Evolutionary conservation across 257 asterid species (phyloP), one percentile per base, ranked within the genome.

Genomic region (Leptodermis oblonga): DNA sequence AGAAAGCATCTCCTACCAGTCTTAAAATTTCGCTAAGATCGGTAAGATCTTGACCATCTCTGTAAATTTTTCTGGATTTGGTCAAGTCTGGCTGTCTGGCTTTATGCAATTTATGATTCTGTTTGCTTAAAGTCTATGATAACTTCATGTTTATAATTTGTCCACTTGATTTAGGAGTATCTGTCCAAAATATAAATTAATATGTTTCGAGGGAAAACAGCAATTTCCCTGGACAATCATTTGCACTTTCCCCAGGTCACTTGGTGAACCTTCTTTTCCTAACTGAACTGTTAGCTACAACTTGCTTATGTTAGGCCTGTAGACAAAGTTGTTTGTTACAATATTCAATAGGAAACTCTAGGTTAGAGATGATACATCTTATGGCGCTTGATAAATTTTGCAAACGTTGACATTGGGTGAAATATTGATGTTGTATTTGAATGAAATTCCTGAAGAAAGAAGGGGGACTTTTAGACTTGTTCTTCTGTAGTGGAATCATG

Each of bases 21-120:
- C 97, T 90, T 52, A 92, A 90, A 76, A 87, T 90, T 73, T 78
- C 96, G 46, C 88, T 92, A 49, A 86, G 97, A 90, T 90, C 92
- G 78, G 97, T 92, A 85, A 45, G 76, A 23, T 39, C 26, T 28
- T 41, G 34, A 14, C 33, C 14, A 20, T 2, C 1, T 17, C 5
- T 22, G 25, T 11, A 37, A 17, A 45, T 42, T 41, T 25, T 45
- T 30, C 41, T 65, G 20, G 41, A 42, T 28, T 15, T 41, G 20
- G 11, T 43, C 10, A 20, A 11, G 14, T 26, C 39, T 53, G 31
- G 31, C 8, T 53, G 23, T 8, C 59, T 62, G n/a, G n/a, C n/a
- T 26, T 14, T 26, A 45, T 45, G 17, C 23, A 28, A 30, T 26
- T 8, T 4, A 12, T 36, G 13, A 12, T 61, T 36, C 45, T 30